Evolutionary conservation across 352 stramenopile genomes (phyloP).

Genomic region (Globisporangium nunn): DNA sequence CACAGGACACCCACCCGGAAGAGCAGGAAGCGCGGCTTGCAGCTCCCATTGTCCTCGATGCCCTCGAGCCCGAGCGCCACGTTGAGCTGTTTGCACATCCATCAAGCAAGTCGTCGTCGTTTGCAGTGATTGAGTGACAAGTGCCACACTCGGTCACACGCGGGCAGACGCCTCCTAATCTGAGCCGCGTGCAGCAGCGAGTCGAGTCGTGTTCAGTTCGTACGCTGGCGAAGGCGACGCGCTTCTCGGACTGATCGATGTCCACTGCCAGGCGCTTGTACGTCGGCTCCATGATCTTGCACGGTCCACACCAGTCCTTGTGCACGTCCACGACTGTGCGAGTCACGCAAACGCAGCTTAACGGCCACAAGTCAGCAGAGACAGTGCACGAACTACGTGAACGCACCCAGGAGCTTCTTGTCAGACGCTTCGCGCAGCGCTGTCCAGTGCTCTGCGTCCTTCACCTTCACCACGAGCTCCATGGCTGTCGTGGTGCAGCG

Average conservation of each 20-base stretch:
- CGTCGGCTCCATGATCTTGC: conserved; percentile 71
- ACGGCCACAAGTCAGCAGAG: background rate
- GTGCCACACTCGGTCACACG: too few relatives aligned
- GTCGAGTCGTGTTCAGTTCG: conserved; percentile 1
- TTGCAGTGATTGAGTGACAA: too few relatives aligned
- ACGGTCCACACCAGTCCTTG: conserved; percentile 68
- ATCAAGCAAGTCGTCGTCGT: too few relatives aligned
- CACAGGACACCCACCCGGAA: conserved; percentile 27
- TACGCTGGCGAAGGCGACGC: conserved; percentile 50
- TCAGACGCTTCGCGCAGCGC: conserved; percentile 41
- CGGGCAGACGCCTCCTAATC: too few relatives aligned
- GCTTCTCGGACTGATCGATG: conserved; percentile 47
- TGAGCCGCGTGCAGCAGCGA: background rate
- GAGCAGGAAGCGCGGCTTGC: conserved; percentile 61
- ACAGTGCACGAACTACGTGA: background rate
- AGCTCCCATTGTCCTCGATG: conserved; percentile 47
- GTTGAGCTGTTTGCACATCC: conserved; percentile 25
- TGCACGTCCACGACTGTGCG: conserved; percentile 51
- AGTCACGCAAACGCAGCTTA: background rate
- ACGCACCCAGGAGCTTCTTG: conserved; percentile 55
- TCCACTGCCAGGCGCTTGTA: conserved; percentile 59
- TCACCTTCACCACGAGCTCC: conserved; percentile 46
- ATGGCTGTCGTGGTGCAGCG: conserved; percentile 12
- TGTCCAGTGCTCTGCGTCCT: conserved; percentile 55
- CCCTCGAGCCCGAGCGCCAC: conserved; percentile 40